A percentile compares a stretch with the other conserved stretches of the same genome.
phyloP scores from a whole-genome alignment of 2,329 filamentous ascomycete genomes.

The Bertia moriformis region DNA sequence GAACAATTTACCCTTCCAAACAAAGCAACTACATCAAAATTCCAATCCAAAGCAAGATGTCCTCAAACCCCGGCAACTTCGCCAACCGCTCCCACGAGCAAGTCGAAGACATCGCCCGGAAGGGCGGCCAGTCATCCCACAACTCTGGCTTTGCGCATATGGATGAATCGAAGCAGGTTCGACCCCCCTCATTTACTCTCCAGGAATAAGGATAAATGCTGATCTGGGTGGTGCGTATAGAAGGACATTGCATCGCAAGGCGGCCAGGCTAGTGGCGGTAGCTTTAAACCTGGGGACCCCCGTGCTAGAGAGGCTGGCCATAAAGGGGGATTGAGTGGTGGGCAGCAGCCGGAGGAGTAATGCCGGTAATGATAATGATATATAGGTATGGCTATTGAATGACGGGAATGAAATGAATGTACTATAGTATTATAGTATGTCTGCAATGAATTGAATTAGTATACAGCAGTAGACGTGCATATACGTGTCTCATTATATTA shows the following conservation, averaged over 20 bases:
- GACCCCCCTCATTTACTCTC: not conserved
- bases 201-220: no score
- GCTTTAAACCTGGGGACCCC: constrained; percentile 6
- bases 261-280: constrained; percentile 4
- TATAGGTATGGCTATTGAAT: no score
- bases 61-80: constrained; percentile 32
- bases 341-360: not conserved
- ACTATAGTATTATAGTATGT: no score
- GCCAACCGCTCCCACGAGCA: constrained; percentile 33
- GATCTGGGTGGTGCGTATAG: constrained; percentile 1
- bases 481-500: no score
- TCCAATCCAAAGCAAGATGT: constrained; percentile 10
- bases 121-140: constrained; percentile 27
- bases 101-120: constrained; percentile 28
- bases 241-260: constrained; percentile 6
- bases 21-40: no score
- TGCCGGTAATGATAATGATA: not conserved
- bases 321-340: constrained; percentile 4
- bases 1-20: no score
- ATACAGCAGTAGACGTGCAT: no score
- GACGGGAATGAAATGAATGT: no score
- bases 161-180: constrained; percentile 3
- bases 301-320: constrained; percentile 6
- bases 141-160: constrained; percentile 17
- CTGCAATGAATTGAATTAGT: no score